phyloP scores from a whole-genome alignment of 139 green algal genomes.

The Yamagishiella unicocca region DNA sequence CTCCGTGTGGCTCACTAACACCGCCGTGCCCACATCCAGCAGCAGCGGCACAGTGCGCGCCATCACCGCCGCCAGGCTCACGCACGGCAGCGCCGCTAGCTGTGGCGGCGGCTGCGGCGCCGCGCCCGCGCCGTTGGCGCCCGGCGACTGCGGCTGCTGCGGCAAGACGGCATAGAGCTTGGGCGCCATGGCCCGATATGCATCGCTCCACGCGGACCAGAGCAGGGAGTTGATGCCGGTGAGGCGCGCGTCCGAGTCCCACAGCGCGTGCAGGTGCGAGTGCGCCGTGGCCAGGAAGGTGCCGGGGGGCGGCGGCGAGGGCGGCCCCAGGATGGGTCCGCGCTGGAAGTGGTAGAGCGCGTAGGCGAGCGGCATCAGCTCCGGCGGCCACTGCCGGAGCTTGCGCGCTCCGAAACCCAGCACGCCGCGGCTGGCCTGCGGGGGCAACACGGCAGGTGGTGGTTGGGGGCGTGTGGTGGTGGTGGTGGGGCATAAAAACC shows the following conservation, averaged over 20 bases:
- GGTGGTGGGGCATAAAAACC: too few species aligned
- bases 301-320: neutral
- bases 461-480: too few species aligned
- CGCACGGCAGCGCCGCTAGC: constrained; percentile 38
- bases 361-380: constrained; percentile 46
- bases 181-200: constrained; percentile 33
- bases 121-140: neutral
- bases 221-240: constrained; percentile 14
- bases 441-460: too few species aligned
- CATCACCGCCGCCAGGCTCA: constrained; percentile 39
- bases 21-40: neutral
- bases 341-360: constrained; percentile 36
- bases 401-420: constrained; percentile 33
- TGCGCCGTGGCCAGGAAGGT: neutral
- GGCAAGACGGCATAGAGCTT: constrained; percentile 39
- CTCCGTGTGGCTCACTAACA: constrained; percentile 24
- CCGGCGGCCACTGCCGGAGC: constrained; percentile 24
- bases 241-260: constrained; percentile 32
- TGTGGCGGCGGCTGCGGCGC: neutral
- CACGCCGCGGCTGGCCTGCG: constrained; percentile 4
- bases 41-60: constrained; percentile 21
- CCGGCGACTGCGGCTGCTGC: too few species aligned
- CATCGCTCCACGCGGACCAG: constrained; percentile 1
- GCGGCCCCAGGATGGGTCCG: constrained; percentile 18
- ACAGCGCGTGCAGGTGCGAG: constrained; percentile 2